Evolutionary conservation across 768 basidiomycete genomes (phyloP).

Genomic region (Russula abietina): DNA sequence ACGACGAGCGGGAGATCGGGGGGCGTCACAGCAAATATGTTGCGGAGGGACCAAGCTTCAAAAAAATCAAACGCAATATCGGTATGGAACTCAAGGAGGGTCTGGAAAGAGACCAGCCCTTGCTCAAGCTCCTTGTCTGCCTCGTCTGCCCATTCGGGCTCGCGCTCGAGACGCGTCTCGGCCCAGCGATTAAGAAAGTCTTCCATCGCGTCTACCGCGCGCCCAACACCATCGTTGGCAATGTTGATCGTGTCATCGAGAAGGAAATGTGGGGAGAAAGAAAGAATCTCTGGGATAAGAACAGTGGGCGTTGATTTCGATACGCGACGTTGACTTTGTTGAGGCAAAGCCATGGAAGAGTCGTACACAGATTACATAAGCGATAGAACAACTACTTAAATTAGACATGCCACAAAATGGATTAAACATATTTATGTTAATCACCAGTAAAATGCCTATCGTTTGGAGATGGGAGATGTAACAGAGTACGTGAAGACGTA

Average conservation of each 20-base stretch:
- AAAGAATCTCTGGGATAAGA: conserved; percentile 66
- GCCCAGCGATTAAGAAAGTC: conserved; percentile 71
- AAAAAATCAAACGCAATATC: conserved; percentile 91
- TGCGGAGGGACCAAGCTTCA: conserved; percentile 83
- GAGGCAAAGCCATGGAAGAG: background rate
- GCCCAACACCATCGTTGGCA: conserved; percentile 71
- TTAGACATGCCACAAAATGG: too few species aligned
- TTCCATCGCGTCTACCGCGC: conserved; percentile 75
- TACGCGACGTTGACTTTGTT: background rate
- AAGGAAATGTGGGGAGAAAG: conserved; percentile 77
- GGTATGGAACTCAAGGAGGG: conserved; percentile 79
- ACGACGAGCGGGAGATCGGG: conserved; percentile 63
- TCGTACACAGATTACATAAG: background rate
- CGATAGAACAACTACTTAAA: background rate
- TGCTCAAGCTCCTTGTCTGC: conserved; percentile 62
- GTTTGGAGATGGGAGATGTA: background rate
- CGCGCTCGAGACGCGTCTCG: conserved; percentile 49
- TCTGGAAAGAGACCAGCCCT: conserved; percentile 82
- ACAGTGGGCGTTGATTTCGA: conserved; percentile 35
- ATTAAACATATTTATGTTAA: too few species aligned
- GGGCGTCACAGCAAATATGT: conserved; percentile 74
- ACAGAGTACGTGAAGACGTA: background rate
- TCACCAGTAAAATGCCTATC: too few species aligned
- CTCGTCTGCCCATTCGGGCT: conserved; percentile 46
- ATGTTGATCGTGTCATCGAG: conserved; percentile 85